Evolutionary conservation across 495 filamentous ascomycete species (phyloP), one percentile per base, ranked within the genome.

Genomic region (Paragyromitra xinjiangensis): DNA sequence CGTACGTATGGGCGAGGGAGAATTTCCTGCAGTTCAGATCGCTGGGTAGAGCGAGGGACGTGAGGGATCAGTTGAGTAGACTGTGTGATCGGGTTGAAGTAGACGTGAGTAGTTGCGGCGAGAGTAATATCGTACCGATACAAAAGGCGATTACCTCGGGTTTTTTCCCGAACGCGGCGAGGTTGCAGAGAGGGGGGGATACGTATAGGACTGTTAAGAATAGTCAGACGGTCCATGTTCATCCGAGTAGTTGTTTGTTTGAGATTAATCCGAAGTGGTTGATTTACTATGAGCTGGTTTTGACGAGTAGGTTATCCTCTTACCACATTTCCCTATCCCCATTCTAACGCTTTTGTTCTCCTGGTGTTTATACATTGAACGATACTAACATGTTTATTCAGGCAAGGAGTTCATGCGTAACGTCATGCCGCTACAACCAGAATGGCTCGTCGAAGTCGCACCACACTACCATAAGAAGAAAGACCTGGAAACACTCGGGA

Each of bases 171-270:
- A 97, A 99, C 78, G 94, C 95, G 0, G 95, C 96, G 2, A 85
- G 94, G 9, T 82, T 99, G 61, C 92, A 96, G 83, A 87, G 92
- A 42, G 92, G 90, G 5, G 96, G 95, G 11, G 93, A 97, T 75
- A 92, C 89, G 59, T 99, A 98, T 84, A 88, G 94, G n/a, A 98
- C 95, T 4, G 90, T 98, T 26, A 98, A 97, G 89, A 97, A 92
- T 64, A 92, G 91, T 51, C 90, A 92, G 84, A 93, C 92, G 29
- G 95, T 98, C 6, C 94, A 94, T 79, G 86, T 98, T 40, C 95
- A 99, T 82, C 95, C 95, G 1, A 92, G 90, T 67, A 92, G 89
- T 71, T 92, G 92, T 64, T 85, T 98, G 71, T 91, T 93, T 85
- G 91, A 93, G 78, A 87, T 89, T 4, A 92, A 94, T 79, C 95